Base-by-base conservation (phyloP, 345 rosid genomes). In the Murraya koenigii region DNA sequence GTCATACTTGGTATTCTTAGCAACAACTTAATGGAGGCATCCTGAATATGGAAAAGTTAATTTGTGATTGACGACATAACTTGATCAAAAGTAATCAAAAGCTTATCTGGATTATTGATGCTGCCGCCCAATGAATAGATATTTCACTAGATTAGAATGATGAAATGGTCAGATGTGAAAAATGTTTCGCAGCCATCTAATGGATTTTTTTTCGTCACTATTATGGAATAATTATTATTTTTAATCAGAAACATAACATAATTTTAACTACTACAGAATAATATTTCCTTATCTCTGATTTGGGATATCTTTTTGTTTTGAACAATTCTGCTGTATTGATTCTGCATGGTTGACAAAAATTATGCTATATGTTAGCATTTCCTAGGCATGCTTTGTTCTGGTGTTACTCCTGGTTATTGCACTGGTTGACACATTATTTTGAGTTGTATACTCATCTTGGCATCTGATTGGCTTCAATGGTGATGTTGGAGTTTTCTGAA, bases 401-500 rank as follows among this genome's bases (percentile, higher is more conserved):
- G 63, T 32, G 41, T 32, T 56, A 55, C 15, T 71, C 65, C 33
- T 36, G 23, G 52, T 25, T 52, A 25, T 65, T 22, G 49, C n/a
- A 6, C 32, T 41, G 32, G 39, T 65, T 8, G 22, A 25, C 26
- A 38, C 59, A 41, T 60, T 35, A 61, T 41, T 52, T 33, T n/a
- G 66, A 52, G 10, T 54, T 39, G 33, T 71, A 58, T 72, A 35
- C 44, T 76, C 65, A 35, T 71, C 56, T 30, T 35, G 63, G 65
- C 75, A 26, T 58, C 55, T 70, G 52, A 63, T 38, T 58, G 67
- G 26, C 65, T 35, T 69, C 66, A 30, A 52, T 36, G 30, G 15
- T 72, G 44, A 22, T 58, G 28, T 72, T 72, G 59, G 52, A 25
- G 15, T 26, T 39, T 63, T 8, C 38, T 26, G 56, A 56, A 56